Base-by-base conservation (phyloP, 441 rosid species). In the Euphorbia celastroides region DNA sequence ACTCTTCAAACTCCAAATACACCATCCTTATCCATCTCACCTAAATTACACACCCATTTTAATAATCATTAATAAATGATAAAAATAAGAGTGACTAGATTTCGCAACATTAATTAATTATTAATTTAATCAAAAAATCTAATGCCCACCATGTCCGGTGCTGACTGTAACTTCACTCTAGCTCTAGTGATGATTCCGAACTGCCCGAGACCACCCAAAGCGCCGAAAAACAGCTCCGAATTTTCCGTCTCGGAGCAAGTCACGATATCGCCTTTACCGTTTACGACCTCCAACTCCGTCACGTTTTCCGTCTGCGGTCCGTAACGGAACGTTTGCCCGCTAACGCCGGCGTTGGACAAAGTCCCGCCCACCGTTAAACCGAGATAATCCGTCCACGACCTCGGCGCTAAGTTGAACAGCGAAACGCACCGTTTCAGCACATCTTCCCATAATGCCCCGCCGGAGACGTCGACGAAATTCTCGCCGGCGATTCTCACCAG, bases 401-500 rank as follows among this genome's bases (percentile, higher is more conserved):
- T 69, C 0, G 98, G 98, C 31, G 98, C 86, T 62, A 87, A 57
- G 2, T 89, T 80, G 70, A 59, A 74, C 54, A 36, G 57, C 28
- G 55, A 78, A 57, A 87, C 84, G 84, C 96, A 89, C 34, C 80
- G 82, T 73, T 44, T 67, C 20, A 93, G 74, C 26, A 87, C 83
- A 56, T 84, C 78, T 80, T 87, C 96, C 98, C 98, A 93, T 83
- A 93, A 80, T 77, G 93, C 87, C 81, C 97, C 98, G 61, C 97
- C 97, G 25, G 90, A 81, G 46, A 93, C 95, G 52, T 88, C 89
- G 0, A 74, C 79, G 48, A 66, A 81, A 56, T 36, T 56, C 41
- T 64, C 65, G 0, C 79, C 87, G 16, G 22, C 63, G 28, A 62
- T 64, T 10, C 6, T 55, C 11, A 77, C 73, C 2, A 83, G 34